Percentiles rank a stretch among this genome's conserved stretches.
Conservation (phyloP, 345 rosid genomes). For the Acer yangbiense region DNA sequence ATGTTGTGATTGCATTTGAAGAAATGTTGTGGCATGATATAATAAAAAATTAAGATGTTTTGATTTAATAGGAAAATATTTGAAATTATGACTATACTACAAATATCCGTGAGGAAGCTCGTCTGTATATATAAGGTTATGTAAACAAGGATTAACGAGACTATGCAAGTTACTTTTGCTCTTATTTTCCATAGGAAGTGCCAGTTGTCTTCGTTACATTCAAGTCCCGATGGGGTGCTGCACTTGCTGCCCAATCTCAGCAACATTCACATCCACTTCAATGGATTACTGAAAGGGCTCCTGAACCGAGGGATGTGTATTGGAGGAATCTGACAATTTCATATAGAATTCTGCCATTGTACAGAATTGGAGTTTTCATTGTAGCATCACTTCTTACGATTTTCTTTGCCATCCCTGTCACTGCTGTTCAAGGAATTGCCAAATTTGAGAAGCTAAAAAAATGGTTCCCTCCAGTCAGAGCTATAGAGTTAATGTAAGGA, state of each 20-base stretch:
- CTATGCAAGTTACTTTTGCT: background rate
- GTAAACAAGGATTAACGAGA: background rate
- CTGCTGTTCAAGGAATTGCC: constrained; percentile 96
- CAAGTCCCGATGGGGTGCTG: constrained; percentile 71
- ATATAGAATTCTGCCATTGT: constrained; percentile 47
- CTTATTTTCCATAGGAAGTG: constrained; percentile 55
- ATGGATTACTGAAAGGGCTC: constrained; percentile 81
- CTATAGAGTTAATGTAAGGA: constrained; percentile 70
- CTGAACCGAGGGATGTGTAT: constrained; percentile 82
- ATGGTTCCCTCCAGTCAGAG: constrained; percentile 90
- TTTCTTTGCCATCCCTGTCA: constrained; percentile 88
- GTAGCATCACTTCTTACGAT: constrained; percentile 74
- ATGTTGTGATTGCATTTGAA: background rate
- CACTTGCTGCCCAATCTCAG: constrained; percentile 78
- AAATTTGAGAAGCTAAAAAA: constrained; percentile 78
- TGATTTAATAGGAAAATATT: background rate
- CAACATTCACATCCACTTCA: constrained; percentile 77
- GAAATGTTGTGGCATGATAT: background rate
- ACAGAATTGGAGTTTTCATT: constrained; percentile 68
- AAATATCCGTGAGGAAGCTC: background rate
- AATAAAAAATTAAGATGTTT: background rate
- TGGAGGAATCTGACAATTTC: constrained; percentile 74
- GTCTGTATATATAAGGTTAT: background rate
- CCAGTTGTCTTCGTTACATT: constrained; percentile 84
- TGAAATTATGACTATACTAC: background rate